Base-by-base conservation (phyloP, 148 eudicot species). In the Polygonum aviculare region DNA sequence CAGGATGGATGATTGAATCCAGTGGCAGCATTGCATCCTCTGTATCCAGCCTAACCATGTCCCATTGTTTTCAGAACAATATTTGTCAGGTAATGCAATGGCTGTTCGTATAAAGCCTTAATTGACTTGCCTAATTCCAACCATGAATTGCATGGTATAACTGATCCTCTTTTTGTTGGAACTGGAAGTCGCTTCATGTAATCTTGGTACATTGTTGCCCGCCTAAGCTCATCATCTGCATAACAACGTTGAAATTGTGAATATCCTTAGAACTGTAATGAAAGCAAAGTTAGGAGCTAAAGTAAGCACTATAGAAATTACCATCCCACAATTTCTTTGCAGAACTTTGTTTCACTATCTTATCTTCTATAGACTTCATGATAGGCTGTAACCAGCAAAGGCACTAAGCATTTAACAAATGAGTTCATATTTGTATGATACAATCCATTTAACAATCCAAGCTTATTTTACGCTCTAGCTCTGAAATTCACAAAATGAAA, bases 131-230 rank as follows among this genome's bases (percentile, higher is more conserved):
- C 94, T 47, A 91, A 77, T 72, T 84, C 93, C 33, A 71, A 81
- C 97, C 95, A 94, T 15, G 97, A 87, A 77, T 79, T 85, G 67
- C 82, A 94, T 15, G 91, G 92, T 54, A 94, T 83, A 65, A 84
- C 49, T 5, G 95, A 87, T 74, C 88, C 94, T 3, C 90, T 89
- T 2, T 76, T 72, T 50, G 70, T 63, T 72, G 97, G 98, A 74
- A 91, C 77, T 33, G 90, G 89, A 71, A 94, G 74, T 51, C 78
- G 80, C 73, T 80, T 88, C 95, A 91, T 94, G 86, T 86, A 88
- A 18, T 88, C 89, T 85, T 91, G 98, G 75, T 91, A 91, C 85
- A 87, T 87, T 72, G 80, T 55, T 22, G 95, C 97, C 75, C 74
- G 86, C 80, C 84, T 85, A 33, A 79, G 35, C 59, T 84, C 12